A percentile compares a stretch with the other conserved stretches of the same genome.
These are phyloP conservation scores for Flueggea neowawraea DNA, from an alignment of 441 rosid genomes.

Conservation along the genomic window DNA sequence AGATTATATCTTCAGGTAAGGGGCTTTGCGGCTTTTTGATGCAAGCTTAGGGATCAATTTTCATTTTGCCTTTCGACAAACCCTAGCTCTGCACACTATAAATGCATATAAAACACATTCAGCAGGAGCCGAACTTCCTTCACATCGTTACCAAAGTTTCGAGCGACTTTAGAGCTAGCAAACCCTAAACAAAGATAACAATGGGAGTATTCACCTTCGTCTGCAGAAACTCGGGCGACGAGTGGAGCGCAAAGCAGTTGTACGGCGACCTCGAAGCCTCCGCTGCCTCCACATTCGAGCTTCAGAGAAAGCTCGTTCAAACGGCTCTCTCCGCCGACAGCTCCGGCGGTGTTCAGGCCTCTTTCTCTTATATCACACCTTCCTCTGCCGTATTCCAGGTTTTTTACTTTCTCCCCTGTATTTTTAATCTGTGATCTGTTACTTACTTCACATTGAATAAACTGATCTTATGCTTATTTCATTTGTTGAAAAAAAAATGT, in stretches of 20 bases:
- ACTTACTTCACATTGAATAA: not conserved
- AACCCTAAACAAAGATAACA: not conserved
- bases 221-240: constrained; percentile 55
- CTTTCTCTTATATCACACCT: constrained; percentile 43
- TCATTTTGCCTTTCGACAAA: too few relatives aligned
- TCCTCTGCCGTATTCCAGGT: constrained; percentile 72
- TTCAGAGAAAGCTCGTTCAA: constrained; percentile 70
- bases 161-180: too few relatives aligned
- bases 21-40: too few relatives aligned
- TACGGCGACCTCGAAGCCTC: constrained; percentile 76
- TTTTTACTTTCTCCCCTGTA: too few relatives aligned
- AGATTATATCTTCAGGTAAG: too few relatives aligned
- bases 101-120: too few relatives aligned
- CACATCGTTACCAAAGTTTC: too few relatives aligned
- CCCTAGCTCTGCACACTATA: too few relatives aligned
- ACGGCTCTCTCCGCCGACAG: constrained; percentile 50
- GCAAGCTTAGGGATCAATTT: too few relatives aligned
- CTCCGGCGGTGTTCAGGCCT: constrained; percentile 71
- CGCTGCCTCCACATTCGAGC: constrained; percentile 53
- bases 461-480: not conserved
- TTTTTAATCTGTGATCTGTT: not conserved
- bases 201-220: constrained; percentile 85
- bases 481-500: not conserved
- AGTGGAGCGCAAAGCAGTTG: constrained; percentile 78
- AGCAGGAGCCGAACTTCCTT: too few relatives aligned